phyloP scores from a whole-genome alignment of 164 flowering plant species.

The Tetracentron sinense region DNA sequence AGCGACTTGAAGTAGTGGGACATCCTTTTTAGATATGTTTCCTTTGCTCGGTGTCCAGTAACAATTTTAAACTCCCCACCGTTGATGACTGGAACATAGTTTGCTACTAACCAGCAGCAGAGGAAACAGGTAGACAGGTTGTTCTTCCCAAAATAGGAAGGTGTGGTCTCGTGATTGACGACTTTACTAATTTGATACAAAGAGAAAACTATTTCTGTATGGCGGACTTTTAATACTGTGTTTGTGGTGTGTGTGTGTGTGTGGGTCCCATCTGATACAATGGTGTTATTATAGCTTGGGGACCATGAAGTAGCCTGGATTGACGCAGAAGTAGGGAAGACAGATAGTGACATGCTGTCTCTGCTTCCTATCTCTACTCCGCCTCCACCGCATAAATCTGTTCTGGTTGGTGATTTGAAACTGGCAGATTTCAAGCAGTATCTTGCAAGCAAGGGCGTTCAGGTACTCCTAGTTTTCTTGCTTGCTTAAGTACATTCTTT shows the following conservation, averaged over 20 bases:
- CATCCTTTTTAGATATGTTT: not conserved
- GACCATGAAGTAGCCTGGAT: constrained; percentile 95
- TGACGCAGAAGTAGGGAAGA: constrained; percentile 84
- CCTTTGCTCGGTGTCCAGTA: not conserved
- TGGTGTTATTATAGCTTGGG: constrained; percentile 63
- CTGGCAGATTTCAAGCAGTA: constrained; percentile 96
- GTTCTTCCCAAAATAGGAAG: not conserved
- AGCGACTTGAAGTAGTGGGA: not conserved
- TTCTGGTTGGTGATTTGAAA: constrained; percentile 88
- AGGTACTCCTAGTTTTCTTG: constrained; percentile 40
- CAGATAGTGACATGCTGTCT: constrained; percentile 61
- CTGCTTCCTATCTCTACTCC: constrained; percentile 71
- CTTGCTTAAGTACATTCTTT: not conserved
- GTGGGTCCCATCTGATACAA: constrained; percentile 4
- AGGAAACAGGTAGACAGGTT: too few species aligned
- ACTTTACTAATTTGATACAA: too few species aligned
- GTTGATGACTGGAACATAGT: not conserved
- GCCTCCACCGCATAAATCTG: constrained; percentile 82
- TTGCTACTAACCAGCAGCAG: too few species aligned
- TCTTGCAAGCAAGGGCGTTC: constrained; percentile 81
- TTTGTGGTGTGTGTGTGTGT: too few species aligned
- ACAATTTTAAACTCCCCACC: not conserved
- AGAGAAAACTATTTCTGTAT: not conserved
- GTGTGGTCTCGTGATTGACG: too few species aligned
- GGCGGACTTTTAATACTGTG: too few species aligned